A percentile compares a stretch with the other conserved stretches of the same genome.
phyloP scores from a whole-genome alignment of 1,139 yeast genomes.

The Sugiyamaella grinbergsii region DNA sequence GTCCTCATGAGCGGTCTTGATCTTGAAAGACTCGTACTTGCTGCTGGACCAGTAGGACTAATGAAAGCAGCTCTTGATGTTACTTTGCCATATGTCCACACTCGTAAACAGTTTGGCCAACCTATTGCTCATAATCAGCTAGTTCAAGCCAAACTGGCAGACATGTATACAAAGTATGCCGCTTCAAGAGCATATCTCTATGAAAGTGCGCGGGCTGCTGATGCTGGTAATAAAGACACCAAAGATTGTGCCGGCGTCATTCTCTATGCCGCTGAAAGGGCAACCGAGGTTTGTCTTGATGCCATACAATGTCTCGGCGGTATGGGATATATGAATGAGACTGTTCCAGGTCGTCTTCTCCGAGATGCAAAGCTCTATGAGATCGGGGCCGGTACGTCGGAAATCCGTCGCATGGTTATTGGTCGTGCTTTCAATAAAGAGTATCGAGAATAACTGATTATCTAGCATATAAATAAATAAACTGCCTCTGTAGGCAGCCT shows the following conservation, averaged over 20 bases:
- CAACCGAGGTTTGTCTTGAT: constrained; percentile 42
- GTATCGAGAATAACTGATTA: constrained; percentile 23
- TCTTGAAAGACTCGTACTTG: constrained; percentile 40
- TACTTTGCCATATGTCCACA: constrained; percentile 41
- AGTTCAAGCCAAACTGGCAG: constrained; percentile 42
- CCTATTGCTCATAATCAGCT: constrained; percentile 42
- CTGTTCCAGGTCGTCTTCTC: constrained; percentile 38
- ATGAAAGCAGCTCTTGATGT: constrained; percentile 43
- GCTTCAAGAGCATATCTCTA: constrained; percentile 40
- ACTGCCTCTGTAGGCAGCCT: too few relatives aligned
- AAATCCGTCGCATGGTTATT: constrained; percentile 41
- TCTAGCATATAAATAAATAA: not conserved
- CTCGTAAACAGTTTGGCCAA: constrained; percentile 41
- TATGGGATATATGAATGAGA: constrained; percentile 43
- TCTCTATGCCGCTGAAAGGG: constrained; percentile 42
- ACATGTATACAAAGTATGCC: constrained; percentile 42
- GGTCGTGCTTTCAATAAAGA: constrained; percentile 42
- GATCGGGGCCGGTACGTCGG: constrained; percentile 44
- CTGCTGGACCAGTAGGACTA: constrained; percentile 42
- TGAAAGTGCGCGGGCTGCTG: constrained; percentile 35
- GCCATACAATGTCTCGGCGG: constrained; percentile 43
- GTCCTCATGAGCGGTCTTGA: constrained; percentile 42
- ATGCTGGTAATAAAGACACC: constrained; percentile 36
- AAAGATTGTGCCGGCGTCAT: constrained; percentile 43
- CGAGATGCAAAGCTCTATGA: constrained; percentile 42